phyloP scores from a whole-genome alignment of 805 yeast species.

The Nakazawaea molendinolei region DNA sequence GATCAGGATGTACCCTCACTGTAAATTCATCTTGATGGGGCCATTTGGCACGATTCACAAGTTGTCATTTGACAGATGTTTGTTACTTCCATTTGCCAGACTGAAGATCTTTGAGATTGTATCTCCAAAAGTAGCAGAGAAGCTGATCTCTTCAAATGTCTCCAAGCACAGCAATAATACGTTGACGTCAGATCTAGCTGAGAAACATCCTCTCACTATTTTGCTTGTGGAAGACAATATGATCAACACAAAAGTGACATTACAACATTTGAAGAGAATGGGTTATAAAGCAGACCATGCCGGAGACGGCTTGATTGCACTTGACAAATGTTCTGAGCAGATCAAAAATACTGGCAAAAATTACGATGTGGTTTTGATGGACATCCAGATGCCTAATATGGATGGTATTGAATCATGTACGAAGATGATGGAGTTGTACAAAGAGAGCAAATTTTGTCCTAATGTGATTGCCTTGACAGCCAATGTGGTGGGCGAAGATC shows the following conservation, averaged over 20 bases:
- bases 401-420: slow-evolving; percentile 50
- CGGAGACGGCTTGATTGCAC: slow-evolving; percentile 40
- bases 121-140: background rate
- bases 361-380: slow-evolving; percentile 51
- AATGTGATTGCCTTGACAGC: slow-evolving; percentile 42
- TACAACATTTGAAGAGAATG: slow-evolving; percentile 39
- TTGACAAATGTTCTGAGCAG: slow-evolving; percentile 26
- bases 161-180: slow-evolving; percentile 22
- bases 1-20: background rate
- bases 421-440: slow-evolving; percentile 29
- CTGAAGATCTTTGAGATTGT: slow-evolving; percentile 13
- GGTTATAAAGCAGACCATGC: slow-evolving; percentile 49
- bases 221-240: slow-evolving; percentile 52
- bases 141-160: too few species aligned
- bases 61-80: slow-evolving; percentile 10
- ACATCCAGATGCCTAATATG: slow-evolving; percentile 47
- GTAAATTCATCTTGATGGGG: slow-evolving; percentile 12
- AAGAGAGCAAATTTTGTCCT: slow-evolving; percentile 24
- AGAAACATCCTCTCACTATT: slow-evolving; percentile 37
- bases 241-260: slow-evolving; percentile 42
- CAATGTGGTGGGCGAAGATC: slow-evolving; percentile 48
- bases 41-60: slow-evolving; percentile 13
- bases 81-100: slow-evolving; percentile 17
- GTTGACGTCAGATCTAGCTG: slow-evolving; percentile 26
- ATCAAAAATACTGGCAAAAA: slow-evolving; percentile 22